Conservation (phyloP, 2,329 filamentous ascomycete species). For the Didymella sp. region DNA sequence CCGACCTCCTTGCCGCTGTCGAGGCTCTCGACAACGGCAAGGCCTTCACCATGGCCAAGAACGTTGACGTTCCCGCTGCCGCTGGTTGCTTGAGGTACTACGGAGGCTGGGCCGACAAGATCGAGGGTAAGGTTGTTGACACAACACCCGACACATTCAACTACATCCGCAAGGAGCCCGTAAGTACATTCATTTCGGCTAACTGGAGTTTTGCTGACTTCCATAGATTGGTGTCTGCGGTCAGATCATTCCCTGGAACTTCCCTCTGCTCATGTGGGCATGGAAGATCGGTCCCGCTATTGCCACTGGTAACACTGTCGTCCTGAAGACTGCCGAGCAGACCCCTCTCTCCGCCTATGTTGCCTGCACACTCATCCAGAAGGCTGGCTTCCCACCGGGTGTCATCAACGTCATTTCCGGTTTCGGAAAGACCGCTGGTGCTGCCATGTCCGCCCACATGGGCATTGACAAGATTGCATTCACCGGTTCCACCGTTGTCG, state of each 20-base stretch:
- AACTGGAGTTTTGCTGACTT: conserved; percentile 25
- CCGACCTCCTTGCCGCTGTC: conserved; percentile 76
- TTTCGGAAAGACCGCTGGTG: conserved; percentile 79
- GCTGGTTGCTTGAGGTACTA: conserved; percentile 82
- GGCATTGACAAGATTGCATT: conserved; percentile 84
- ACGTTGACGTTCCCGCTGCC: conserved; percentile 70
- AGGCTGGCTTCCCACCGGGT: conserved; percentile 80
- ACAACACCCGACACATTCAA: conserved; percentile 79
- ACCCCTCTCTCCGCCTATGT: conserved; percentile 74
- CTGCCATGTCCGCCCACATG: conserved; percentile 77
- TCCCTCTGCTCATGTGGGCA: conserved; percentile 78
- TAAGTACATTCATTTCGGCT: conserved; percentile 43
- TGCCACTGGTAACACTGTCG: conserved; percentile 73
- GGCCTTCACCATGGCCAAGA: conserved; percentile 76
- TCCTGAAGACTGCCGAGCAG: conserved; percentile 79
- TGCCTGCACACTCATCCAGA: conserved; percentile 70
- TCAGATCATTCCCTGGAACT: conserved; percentile 92
- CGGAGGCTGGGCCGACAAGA: conserved; percentile 91
- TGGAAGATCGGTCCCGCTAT: conserved; percentile 84
- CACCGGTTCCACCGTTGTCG: conserved; percentile 77
- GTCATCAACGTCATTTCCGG: conserved; percentile 80
- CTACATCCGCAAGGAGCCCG: conserved; percentile 81
- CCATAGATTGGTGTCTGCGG: conserved; percentile 74
- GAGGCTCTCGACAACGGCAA: conserved; percentile 92
- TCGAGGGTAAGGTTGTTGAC: conserved; percentile 85